Evolutionary conservation across 1,284 basidiomycete species (phyloP), one percentile per base, ranked within the genome.

Genomic region (Ceratobasidium sp.): DNA sequence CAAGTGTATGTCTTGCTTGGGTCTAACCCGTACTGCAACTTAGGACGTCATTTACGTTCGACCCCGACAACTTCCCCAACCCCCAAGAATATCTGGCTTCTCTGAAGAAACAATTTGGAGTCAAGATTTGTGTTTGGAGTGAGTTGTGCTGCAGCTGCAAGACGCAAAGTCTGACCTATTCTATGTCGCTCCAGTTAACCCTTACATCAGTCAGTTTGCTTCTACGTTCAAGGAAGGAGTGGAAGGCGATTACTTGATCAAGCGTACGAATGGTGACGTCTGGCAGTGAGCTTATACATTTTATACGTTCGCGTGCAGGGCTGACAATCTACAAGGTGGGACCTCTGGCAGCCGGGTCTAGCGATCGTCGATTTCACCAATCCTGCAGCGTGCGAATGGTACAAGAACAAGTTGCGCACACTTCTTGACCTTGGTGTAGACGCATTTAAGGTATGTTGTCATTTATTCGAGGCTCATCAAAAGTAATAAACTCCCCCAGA

Each of bases 101-200:
- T 57, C 87, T 91, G 77, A 90, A 91, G 77, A 75, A 81, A 42
- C 86, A 86, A 74, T 91, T 87, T 75, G 84, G 84, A 27, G 88
- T 91, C 60, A 87, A 89, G 74, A 84, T 91, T 58, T 91, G 89
- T 73, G 80, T 89, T 3, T 92, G 89, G 89, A 89, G 87, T 88
- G 73, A 73, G 84, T 78, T 25, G 7, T 27, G 15, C 47, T 8
- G 3, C 6, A n/a, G 3, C 22, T 7, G 6, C 22, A 3, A 15
- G 22, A 50, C 12, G 13, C 17, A 50, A 10, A 25, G 6, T 22
- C 5, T n/a, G n/a, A 7, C 29, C 15, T 6, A 50, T 27, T 50
- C 22, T 50, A 12, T 35, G 62, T 53, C 52, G 52, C n/a, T 20
- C 6, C 70, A 88, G 86, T 89, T 72, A 89, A 89, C 74, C 85